A percentile compares a stretch with the other conserved stretches of the same genome.
Conservation (phyloP, 2,329 filamentous ascomycete genomes). For the Colletotrichum sidae region DNA sequence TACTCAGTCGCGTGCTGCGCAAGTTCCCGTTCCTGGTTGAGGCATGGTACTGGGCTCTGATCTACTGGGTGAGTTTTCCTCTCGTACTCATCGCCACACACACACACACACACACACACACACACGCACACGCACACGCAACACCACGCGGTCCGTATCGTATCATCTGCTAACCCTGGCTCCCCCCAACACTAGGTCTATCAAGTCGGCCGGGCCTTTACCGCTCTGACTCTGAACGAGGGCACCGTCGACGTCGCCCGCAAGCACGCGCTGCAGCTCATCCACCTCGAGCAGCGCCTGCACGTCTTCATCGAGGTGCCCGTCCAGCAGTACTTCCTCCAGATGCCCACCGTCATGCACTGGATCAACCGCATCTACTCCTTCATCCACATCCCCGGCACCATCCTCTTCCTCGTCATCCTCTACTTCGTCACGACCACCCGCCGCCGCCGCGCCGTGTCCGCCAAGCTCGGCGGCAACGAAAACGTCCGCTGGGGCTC, state of each 20-base stretch:
- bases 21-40: slow-evolving; percentile 80
- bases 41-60: slow-evolving; percentile 81
- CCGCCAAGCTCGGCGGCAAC: slow-evolving; percentile 42
- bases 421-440: slow-evolving; percentile 79
- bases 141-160: no score
- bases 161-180: no score
- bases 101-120: no score
- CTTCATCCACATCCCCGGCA: slow-evolving; percentile 83
- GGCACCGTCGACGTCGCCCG: slow-evolving; percentile 76
- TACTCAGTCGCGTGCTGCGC: slow-evolving; percentile 72
- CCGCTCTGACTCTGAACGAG: slow-evolving; percentile 75
- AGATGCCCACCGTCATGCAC: slow-evolving; percentile 67
- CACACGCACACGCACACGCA: no score
- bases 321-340: slow-evolving; percentile 66
- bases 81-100: neutral
- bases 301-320: slow-evolving; percentile 73
- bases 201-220: slow-evolving; percentile 79
- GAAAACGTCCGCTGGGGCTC: slow-evolving; percentile 43
- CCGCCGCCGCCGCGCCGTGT: slow-evolving; percentile 56
- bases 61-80: slow-evolving; percentile 77
- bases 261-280: slow-evolving; percentile 74
- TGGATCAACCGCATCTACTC: slow-evolving; percentile 81
- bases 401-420: slow-evolving; percentile 73
- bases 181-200: slow-evolving; percentile 66
- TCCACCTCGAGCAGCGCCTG: slow-evolving; percentile 72